Evolutionary conservation across 805 yeast genomes (phyloP), one percentile per base, ranked within the genome.

Genomic region (Candida germanica): DNA sequence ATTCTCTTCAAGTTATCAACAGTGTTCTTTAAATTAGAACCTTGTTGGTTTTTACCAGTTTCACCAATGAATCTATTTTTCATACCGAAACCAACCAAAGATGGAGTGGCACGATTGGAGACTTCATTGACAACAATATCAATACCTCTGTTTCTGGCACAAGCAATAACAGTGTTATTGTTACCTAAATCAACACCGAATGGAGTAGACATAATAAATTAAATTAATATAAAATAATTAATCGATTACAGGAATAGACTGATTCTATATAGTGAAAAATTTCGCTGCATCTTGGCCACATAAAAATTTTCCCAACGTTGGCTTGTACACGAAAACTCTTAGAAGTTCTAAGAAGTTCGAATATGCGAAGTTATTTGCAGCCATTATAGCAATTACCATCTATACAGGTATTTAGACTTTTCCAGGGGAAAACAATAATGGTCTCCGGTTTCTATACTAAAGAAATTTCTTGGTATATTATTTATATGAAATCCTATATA

Each of bases 111-210:
- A 69, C 99, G 84, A 83, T 93, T 93, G 39, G 98, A 89, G 32
- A 93, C 98, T 70, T 93, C 99, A 64, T 93, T 93, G 70, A 93
- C 98, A 56, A 93, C 87, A 56, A 93, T 83, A 66, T 93, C 99
- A 60, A 93, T 93, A 60, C 98, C 98, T 74, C 98, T 83, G 80
- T 91, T 93, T 65, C 91, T 84, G 46, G 98, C 98, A 61, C 95
- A 68, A 28, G 95, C 98, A 61, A 91, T 77, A 51, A 91, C 97
- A 47, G 96, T 80, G 75, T 78, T 85, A 75, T 79, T 76, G 73
- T 88, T 88, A 71, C 98, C 98, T 62, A 93, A 83, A 79, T 93
- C 98, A 67, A 93, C 82, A 74, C 98, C 98, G 59, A 89, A 85
- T 69, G 96, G 96, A 61, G 83, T 77, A 67, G 95, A 85, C 96